Base-by-base conservation (phyloP, 306 rosid genomes). In the Quercus variabilis region DNA sequence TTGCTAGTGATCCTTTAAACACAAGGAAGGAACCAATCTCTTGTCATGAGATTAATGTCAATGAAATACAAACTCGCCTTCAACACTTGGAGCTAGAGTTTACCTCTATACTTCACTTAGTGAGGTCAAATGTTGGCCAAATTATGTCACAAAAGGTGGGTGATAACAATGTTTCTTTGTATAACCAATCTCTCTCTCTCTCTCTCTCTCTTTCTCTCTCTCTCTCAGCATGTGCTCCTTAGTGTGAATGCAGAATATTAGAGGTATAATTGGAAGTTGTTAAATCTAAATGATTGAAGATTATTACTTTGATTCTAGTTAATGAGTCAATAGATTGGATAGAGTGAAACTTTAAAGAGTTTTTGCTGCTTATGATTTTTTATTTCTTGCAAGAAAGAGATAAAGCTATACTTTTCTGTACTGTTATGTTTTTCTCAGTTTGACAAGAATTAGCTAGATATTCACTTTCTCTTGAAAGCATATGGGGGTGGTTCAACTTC, bases 61-160 rank as follows among this genome's bases (percentile, higher is more conserved):
- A 28, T 74, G 88, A 88, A 83, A 65, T 93, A 30, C 83, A 72
- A 81, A 78, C 74, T 74, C 92, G 86, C 60, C 83, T 96, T 84
- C 87, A 81, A 77, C 76, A 79, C 54, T 88, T 93, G 74, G 83
- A 96, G 78, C 86, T 75, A 19, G 94, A 93, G 90, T 92, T 93
- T 63, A 87, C 90, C 71, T 79, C 91, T 46, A 85, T 68, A 26
- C 92, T 90, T 60, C 74, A 68, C 71, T 81, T 58, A 1, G 69
- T 96, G 90, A 90, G 89, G 85, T 85, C 85, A 60, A 85, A 76
- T 56, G 18, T 88, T 55, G 80, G 75, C 67, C 60, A 82, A 17
- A 73, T 56, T 64, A 78, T 79, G 31, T 38, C 74, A 71, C 60
- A 79, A 71, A 78, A 65, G 90, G 93, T 90, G 84, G 77, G 81